Evolutionary conservation across 768 basidiomycete species (phyloP).

Genomic region (Cystofilobasidium capitatum): DNA sequence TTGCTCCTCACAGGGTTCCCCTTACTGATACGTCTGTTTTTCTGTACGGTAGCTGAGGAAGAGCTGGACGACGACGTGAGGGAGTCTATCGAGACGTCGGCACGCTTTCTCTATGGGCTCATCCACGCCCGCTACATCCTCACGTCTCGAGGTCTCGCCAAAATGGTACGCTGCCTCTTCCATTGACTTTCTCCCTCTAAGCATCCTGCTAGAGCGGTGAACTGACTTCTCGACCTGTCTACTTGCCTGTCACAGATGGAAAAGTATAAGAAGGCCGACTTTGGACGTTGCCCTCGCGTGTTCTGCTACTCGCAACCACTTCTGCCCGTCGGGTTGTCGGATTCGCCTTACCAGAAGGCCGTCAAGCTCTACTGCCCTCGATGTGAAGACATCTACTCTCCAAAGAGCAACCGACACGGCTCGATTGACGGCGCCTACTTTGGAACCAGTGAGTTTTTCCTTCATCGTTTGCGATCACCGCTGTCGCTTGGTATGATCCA

Average conservation of each 20-base stretch:
- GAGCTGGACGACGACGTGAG: slow-evolving; percentile 88
- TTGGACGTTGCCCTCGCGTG: slow-evolving; percentile 95
- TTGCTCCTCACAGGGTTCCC: not conserved
- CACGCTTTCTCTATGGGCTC: slow-evolving; percentile 83
- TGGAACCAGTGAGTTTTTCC: slow-evolving; percentile 54
- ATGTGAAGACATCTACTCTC: slow-evolving; percentile 97
- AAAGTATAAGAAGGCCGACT: slow-evolving; percentile 97
- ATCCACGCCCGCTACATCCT: slow-evolving; percentile 97
- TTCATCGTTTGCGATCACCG: not conserved
- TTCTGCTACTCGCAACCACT: slow-evolving; percentile 89
- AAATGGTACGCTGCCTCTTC: slow-evolving; percentile 62
- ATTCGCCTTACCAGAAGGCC: slow-evolving; percentile 95
- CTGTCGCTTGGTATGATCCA: too few relatives aligned
- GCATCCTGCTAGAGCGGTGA: not conserved
- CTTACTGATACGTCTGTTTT: not conserved
- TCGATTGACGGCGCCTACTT: slow-evolving; percentile 98
- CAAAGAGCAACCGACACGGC: slow-evolving; percentile 92
- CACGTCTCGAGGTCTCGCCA: slow-evolving; percentile 80
- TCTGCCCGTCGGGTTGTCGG: slow-evolving; percentile 90
- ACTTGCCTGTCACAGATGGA: slow-evolving; percentile 48
- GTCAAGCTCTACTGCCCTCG: slow-evolving; percentile 98
- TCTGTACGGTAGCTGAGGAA: slow-evolving; percentile 54
- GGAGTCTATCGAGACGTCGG: slow-evolving; percentile 84
- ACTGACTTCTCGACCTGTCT: not conserved
- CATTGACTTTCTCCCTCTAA: not conserved